Evolutionary conservation across 768 basidiomycete species (phyloP), one percentile per base, ranked within the genome.

Genomic region (Pulveroboletus frians): DNA sequence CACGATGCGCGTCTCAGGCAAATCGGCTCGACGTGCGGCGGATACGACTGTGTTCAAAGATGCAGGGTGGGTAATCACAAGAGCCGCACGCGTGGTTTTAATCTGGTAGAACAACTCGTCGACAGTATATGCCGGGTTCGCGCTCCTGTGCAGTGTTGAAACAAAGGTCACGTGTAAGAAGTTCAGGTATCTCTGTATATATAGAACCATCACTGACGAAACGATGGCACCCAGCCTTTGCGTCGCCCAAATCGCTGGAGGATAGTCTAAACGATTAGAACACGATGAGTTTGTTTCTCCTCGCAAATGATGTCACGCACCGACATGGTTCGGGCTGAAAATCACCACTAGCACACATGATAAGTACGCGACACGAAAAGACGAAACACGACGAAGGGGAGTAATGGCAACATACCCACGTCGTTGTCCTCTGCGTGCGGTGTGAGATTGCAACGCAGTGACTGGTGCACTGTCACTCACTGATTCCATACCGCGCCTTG

Each of bases 311-410:
- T 14, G 9, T 10, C 5, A 64, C 68, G 54, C 46, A 84, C 84
- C 82, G 23, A 79, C 68, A 59, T 83, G 73, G 55, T 86, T 86
- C 11, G 81, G 78, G 54, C 82, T 79, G 63, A 79, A 79, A 32
- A 86, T 56, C 57, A 82, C 80, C 37, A 83, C 84, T 83, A 39
- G 18, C 18, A 17, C 5, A 46, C 15, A 49, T 23, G 15, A 31
- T 58, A 26, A 58, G 37, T 38, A 51, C 27, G 35, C 26, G 44
- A 30, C 3, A 18, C 17, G 13, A 14, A 5, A 13, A 13, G 7
- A 42, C n/a, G 30, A 9, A 39, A 8, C 17, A 18, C 17, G 13
- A 5, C 36, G 39, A 5, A 42, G 20, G 31, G 9, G 4, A 26
- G 23, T 26, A 31, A 27, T 9, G 7, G 8, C 43, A 32, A 66